A percentile compares a stretch with the other conserved stretches of the same genome.
phyloP scores from a whole-genome alignment of 805 yeast genomes.

The Priceomyces fermenticarens region DNA sequence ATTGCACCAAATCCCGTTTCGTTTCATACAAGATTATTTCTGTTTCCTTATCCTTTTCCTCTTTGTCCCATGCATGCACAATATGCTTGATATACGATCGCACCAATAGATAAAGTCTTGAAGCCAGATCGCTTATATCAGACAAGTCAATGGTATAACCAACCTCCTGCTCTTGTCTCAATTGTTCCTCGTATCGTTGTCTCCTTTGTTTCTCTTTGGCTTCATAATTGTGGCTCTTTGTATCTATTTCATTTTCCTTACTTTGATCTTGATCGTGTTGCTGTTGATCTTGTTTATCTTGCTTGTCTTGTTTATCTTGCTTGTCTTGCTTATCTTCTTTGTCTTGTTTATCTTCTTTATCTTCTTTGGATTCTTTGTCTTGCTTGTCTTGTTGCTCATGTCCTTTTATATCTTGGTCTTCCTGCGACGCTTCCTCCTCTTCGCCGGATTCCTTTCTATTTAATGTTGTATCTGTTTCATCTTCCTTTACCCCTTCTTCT shows the following conservation, averaged over 20 bases:
- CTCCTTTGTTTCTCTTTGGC: too few species aligned
- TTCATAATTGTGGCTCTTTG: too few species aligned
- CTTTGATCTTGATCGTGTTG: too few species aligned
- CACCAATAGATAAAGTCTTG: slow-evolving; percentile 36
- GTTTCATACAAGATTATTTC: slow-evolving; percentile 26
- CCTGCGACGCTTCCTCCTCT: slow-evolving; percentile 8
- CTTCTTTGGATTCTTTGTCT: neutral
- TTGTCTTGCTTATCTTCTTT: slow-evolving; percentile 11
- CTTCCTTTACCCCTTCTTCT: neutral
- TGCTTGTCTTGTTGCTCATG: neutral
- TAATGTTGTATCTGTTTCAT: neutral
- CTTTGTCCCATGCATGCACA: slow-evolving; percentile 41
- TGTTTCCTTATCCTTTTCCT: slow-evolving; percentile 8
- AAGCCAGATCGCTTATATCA: slow-evolving; percentile 27
- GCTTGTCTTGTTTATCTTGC: slow-evolving; percentile 22
- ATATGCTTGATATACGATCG: slow-evolving; percentile 48
- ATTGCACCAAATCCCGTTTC: slow-evolving; percentile 46
- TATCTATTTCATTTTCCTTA: slow-evolving; percentile 16
- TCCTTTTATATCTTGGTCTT: too few species aligned
- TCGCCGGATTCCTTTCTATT: neutral
- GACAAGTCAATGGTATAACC: slow-evolving; percentile 14
- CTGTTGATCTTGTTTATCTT: too few species aligned
- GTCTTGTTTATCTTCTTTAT: neutral
- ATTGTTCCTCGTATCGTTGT: slow-evolving; percentile 21
- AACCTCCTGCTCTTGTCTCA: slow-evolving; percentile 22